A percentile compares a stretch with the other conserved stretches of the same genome.
Evolutionary conservation across 73 alveolate species (phyloP).

Genomic region (Halteria grandinella): DNA sequence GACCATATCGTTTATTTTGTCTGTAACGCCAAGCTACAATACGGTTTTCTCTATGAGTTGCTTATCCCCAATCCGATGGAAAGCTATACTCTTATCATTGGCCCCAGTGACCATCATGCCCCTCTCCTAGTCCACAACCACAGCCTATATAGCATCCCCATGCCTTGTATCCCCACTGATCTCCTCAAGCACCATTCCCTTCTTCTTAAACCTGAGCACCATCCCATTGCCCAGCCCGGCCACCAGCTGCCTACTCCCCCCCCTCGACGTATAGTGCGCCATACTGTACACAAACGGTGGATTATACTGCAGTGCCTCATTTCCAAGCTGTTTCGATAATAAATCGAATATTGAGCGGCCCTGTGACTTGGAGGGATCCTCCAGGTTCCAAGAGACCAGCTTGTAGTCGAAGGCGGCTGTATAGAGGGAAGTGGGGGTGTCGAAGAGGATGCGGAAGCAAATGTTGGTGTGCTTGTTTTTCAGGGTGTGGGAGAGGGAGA

Average conservation of each 20-base stretch:
- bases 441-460: conserved; percentile 2
- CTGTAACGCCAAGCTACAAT: conserved; percentile 5
- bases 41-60: conserved; percentile 21
- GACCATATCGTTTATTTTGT: conserved; percentile 22
- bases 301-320: conserved; percentile 30
- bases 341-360: conserved; percentile 8
- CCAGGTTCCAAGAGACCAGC: conserved; percentile 31
- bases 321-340: conserved; percentile 16
- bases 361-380: conserved; percentile 9
- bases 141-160: neutral
- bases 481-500: no score
- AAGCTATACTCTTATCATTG: conserved; percentile 18
- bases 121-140: neutral
- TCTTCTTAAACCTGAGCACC: conserved; percentile 14
- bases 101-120: conserved; percentile 22
- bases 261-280: neutral
- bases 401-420: conserved; percentile 50
- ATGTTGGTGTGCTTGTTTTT: conserved; percentile 30
- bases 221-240: conserved; percentile 40
- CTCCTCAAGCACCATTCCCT: conserved; percentile 15
- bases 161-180: conserved; percentile 29
- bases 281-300: conserved; percentile 42
- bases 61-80: conserved; percentile 25
- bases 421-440: neutral
- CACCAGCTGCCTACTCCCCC: neutral